Evolutionary conservation across 331 rosid genomes (phyloP).

Genomic region (Quercus tomentella): DNA sequence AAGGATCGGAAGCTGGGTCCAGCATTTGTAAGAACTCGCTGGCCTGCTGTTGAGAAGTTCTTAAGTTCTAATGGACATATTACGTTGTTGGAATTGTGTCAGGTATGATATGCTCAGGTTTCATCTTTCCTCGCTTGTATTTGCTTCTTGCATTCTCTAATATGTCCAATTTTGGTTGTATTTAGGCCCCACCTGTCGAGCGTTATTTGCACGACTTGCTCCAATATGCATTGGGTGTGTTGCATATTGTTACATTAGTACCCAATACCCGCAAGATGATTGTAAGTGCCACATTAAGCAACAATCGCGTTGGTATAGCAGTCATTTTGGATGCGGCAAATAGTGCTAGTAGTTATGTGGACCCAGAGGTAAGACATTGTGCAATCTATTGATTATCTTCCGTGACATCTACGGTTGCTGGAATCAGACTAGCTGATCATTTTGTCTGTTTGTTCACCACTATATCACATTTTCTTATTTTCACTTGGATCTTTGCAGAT

Average conservation of each 20-base stretch:
- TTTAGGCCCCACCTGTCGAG: slow-evolving; percentile 96
- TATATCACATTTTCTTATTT: slow-evolving; percentile 6
- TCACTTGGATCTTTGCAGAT: slow-evolving; percentile 57
- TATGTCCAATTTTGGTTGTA: slow-evolving; percentile 4
- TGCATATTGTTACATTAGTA: slow-evolving; percentile 89
- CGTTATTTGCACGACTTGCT: slow-evolving; percentile 95
- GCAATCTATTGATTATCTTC: slow-evolving; percentile 5
- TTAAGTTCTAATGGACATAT: slow-evolving; percentile 74
- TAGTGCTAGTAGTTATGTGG: slow-evolving; percentile 70
- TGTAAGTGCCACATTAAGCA: slow-evolving; percentile 82
- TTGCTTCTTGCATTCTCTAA: background rate
- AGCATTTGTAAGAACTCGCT: slow-evolving; percentile 86
- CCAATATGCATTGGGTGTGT: slow-evolving; percentile 93
- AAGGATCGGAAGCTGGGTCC: slow-evolving; percentile 96
- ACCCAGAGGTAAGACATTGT: slow-evolving; percentile 69
- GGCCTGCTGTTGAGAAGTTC: slow-evolving; percentile 85
- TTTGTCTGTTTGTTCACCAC: slow-evolving; percentile 2
- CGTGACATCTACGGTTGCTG: slow-evolving; percentile 7
- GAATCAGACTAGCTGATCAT: slow-evolving; percentile 7
- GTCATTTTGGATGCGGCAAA: slow-evolving; percentile 98
- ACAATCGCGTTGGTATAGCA: slow-evolving; percentile 82
- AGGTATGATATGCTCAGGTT: slow-evolving; percentile 49
- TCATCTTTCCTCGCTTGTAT: background rate
- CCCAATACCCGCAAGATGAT: slow-evolving; percentile 95
- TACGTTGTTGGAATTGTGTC: slow-evolving; percentile 93